phyloP scores from a whole-genome alignment of 176 grass and related monocot genomes.

The Ananas comosus region DNA sequence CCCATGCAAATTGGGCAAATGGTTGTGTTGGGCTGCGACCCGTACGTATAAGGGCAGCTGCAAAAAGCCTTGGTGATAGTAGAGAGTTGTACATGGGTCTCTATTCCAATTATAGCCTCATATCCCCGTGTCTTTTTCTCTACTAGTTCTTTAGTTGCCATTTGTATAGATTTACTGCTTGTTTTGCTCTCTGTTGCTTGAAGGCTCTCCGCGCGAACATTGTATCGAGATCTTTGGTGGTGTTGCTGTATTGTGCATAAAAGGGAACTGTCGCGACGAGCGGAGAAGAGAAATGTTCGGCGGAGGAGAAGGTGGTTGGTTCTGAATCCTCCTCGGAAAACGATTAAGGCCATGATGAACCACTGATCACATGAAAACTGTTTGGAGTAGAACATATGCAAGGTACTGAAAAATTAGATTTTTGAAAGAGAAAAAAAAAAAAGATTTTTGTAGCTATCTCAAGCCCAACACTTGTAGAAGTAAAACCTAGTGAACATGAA shows the following conservation, averaged over 20 bases:
- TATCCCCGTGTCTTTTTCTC: slow-evolving; percentile 58
- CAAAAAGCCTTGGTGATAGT: slow-evolving; percentile 85
- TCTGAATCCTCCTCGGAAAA: slow-evolving; percentile 54
- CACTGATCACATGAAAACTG: slow-evolving; percentile 9
- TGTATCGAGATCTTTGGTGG: slow-evolving; percentile 11
- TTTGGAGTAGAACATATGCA: neutral
- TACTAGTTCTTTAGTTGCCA: slow-evolving; percentile 28
- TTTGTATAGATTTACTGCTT: slow-evolving; percentile 32
- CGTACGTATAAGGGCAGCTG: slow-evolving; percentile 60
- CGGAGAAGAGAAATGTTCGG: neutral
- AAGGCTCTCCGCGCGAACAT: slow-evolving; percentile 20
- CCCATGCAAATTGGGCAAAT: slow-evolving; percentile 95
- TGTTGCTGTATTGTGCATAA: slow-evolving; percentile 29
- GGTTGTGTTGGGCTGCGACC: slow-evolving; percentile 61
- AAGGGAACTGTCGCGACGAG: slow-evolving; percentile 5
- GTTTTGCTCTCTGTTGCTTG: slow-evolving; percentile 29
- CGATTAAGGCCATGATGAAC: slow-evolving; percentile 50
- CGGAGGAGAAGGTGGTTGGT: slow-evolving; percentile 9
- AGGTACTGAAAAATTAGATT: neutral
- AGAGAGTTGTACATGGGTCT: slow-evolving; percentile 82
- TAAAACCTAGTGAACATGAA: neutral
- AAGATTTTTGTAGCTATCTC: neutral
- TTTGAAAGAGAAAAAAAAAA: neutral
- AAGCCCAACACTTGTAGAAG: neutral
- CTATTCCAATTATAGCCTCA: slow-evolving; percentile 79